Evolutionary conservation across 768 basidiomycete genomes (phyloP).

Genomic region (Phanerochaete carnosa): DNA sequence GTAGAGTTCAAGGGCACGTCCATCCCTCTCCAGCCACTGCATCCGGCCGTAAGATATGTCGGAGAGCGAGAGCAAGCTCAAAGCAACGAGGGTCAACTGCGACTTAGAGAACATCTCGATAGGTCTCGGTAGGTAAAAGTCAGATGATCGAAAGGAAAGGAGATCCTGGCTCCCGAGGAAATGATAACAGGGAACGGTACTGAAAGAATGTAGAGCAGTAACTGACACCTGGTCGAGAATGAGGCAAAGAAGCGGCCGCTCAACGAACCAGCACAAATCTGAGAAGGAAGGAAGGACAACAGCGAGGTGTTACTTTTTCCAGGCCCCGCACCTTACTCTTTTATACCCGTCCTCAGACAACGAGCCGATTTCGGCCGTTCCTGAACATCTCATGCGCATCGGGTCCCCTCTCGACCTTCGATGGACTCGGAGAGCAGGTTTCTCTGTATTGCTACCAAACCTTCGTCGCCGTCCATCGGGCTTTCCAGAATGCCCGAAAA

Average conservation of each 20-base stretch:
- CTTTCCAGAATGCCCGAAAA: slow-evolving; percentile 12
- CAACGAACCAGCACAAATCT: slow-evolving; percentile 37
- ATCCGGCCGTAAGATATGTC: slow-evolving; percentile 30
- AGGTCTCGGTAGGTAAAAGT: neutral
- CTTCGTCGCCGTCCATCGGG: slow-evolving; percentile 11
- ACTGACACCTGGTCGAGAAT: slow-evolving; percentile 46
- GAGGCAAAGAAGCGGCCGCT: slow-evolving; percentile 36
- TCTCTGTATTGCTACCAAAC: neutral
- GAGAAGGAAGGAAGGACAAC: slow-evolving; percentile 13
- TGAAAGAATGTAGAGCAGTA: slow-evolving; percentile 18
- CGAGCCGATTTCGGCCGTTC: neutral
- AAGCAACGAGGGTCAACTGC: slow-evolving; percentile 11
- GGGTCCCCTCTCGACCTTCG: neutral
- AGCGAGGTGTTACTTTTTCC: neutral
- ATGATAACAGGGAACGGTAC: slow-evolving; percentile 21
- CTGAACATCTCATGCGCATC: neutral
- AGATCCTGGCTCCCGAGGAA: slow-evolving; percentile 4
- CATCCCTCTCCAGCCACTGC: slow-evolving; percentile 46
- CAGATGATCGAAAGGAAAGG: neutral
- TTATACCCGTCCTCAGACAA: slow-evolving; percentile 1
- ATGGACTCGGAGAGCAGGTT: neutral
- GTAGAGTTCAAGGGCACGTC: slow-evolving; percentile 41
- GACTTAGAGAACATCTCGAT: slow-evolving; percentile 22
- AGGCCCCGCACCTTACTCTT: neutral
- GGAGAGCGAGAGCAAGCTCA: slow-evolving; percentile 20